phyloP scores from a whole-genome alignment of 495 filamentous ascomycete genomes.

The Xeromyces bisporus region DNA sequence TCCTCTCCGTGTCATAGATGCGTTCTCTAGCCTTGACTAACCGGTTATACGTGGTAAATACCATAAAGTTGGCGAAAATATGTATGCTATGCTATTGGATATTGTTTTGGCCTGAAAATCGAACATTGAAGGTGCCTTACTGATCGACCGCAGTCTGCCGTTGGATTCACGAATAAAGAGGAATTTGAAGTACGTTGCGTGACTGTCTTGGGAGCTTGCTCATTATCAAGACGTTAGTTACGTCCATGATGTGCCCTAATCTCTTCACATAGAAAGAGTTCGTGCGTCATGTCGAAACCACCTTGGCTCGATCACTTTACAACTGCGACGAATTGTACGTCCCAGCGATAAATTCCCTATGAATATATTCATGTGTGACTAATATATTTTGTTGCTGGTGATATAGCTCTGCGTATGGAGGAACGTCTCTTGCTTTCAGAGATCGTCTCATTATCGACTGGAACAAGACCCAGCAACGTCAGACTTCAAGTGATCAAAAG shows the following conservation, averaged over 20 bases:
- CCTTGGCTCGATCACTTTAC: conserved; percentile 86
- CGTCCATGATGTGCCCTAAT: not conserved
- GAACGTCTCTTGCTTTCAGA: conserved; percentile 76
- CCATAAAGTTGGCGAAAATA: conserved; percentile 68
- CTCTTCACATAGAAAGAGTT: conserved; percentile 43
- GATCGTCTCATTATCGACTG: conserved; percentile 88
- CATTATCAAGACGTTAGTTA: too few relatives aligned
- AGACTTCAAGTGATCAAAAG: conserved; percentile 81
- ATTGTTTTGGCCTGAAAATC: not conserved
- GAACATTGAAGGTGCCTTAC: not conserved
- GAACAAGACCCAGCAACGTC: conserved; percentile 94
- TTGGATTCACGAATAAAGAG: conserved; percentile 58
- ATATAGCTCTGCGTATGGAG: conserved; percentile 67
- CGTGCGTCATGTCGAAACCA: conserved; percentile 90
- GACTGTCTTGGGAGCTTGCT: not conserved
- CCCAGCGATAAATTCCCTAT: too few relatives aligned
- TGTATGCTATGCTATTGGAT: conserved; percentile 22
- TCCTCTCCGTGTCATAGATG: too few relatives aligned
- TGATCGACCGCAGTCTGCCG: conserved; percentile 30
- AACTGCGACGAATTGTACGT: conserved; percentile 81
- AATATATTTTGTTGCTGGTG: too few relatives aligned
- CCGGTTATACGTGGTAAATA: not conserved
- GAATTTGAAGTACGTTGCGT: conserved; percentile 41
- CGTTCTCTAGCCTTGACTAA: not conserved
- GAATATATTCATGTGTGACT: too few relatives aligned